These are phyloP conservation scores for Umbelopsis sp. DNA, from an alignment of 192 early-diverging fungal genomes.

Conservation along the genomic window DNA sequence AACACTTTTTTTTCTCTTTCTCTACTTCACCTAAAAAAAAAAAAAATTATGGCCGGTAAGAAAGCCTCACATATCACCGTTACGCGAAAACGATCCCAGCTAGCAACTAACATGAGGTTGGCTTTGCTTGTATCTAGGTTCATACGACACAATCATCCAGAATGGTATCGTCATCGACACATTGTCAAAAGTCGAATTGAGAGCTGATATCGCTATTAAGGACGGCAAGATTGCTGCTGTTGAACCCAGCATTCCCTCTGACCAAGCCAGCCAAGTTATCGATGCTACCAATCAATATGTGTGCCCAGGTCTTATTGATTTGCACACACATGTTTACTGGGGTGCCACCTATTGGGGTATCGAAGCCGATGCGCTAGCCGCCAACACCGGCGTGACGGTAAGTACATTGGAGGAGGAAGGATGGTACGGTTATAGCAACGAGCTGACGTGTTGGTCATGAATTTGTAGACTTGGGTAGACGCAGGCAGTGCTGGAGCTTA, in stretches of 20 bases:
- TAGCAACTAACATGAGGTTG: background rate
- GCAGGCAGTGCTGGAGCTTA: slow-evolving; percentile 33
- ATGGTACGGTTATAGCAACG: background rate
- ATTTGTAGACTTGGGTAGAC: slow-evolving; percentile 25
- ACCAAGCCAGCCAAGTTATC: background rate
- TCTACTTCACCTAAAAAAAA: background rate
- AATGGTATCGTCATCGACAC: slow-evolving; percentile 28
- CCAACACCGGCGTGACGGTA: slow-evolving; percentile 31
- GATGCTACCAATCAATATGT: slow-evolving; percentile 28
- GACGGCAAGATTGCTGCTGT: slow-evolving; percentile 19
- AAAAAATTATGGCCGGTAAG: background rate
- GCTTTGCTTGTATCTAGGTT: background rate
- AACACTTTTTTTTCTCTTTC: background rate
- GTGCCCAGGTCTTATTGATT: slow-evolving; percentile 29
- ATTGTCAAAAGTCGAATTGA: background rate
- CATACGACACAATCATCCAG: slow-evolving; percentile 29
- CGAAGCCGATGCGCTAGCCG: slow-evolving; percentile 27
- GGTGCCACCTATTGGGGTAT: slow-evolving; percentile 32
- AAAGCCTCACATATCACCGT: background rate
- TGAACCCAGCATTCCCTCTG: background rate
- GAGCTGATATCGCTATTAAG: slow-evolving; percentile 22
- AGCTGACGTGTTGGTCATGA: background rate
- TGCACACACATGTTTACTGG: slow-evolving; percentile 33
- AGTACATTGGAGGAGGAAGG: background rate
- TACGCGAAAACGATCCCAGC: background rate